phyloP scores from a whole-genome alignment of 192 early-diverging fungal genomes.

The Backusella tuberculispora region DNA sequence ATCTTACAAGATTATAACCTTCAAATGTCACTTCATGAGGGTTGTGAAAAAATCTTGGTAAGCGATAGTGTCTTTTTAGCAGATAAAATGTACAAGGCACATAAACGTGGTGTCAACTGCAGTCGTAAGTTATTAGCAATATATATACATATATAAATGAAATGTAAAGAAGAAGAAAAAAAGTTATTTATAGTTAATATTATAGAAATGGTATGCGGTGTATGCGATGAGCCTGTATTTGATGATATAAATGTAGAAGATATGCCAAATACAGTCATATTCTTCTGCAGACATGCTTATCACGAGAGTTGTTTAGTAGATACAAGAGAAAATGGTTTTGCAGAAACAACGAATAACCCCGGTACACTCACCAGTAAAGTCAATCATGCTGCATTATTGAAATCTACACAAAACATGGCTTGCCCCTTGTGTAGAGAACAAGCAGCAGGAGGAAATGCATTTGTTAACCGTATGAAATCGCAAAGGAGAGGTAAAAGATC shows the following conservation, averaged over 20 bases:
- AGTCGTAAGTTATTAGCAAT: constrained; percentile 38
- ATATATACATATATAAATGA: no score
- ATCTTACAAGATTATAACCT: constrained; percentile 92
- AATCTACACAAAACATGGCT: constrained; percentile 43
- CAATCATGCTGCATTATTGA: constrained; percentile 52
- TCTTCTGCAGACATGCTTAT: constrained; percentile 91
- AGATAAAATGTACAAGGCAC: constrained; percentile 65
- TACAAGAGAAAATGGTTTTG: constrained; percentile 48
- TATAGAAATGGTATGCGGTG: constrained; percentile 51
- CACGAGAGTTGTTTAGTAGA: constrained; percentile 83
- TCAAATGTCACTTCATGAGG: constrained; percentile 88
- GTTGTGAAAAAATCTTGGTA: constrained; percentile 89
- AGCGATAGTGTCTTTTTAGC: constrained; percentile 85
- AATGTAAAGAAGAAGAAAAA: background rate
- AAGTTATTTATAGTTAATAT: constrained; percentile 17
- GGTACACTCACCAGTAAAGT: constrained; percentile 47
- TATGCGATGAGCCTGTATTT: constrained; percentile 55
- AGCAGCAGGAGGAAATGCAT: constrained; percentile 41
- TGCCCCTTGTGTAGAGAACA: constrained; percentile 62
- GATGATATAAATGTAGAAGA: constrained; percentile 30
- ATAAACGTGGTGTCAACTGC: constrained; percentile 68
- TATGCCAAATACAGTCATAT: constrained; percentile 66
- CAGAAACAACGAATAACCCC: constrained; percentile 27
- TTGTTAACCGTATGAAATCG: constrained; percentile 44
- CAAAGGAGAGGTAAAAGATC: background rate